Base-by-base conservation (phyloP, 73 alveolate genomes). In the Paramecium biaurelia region DNA sequence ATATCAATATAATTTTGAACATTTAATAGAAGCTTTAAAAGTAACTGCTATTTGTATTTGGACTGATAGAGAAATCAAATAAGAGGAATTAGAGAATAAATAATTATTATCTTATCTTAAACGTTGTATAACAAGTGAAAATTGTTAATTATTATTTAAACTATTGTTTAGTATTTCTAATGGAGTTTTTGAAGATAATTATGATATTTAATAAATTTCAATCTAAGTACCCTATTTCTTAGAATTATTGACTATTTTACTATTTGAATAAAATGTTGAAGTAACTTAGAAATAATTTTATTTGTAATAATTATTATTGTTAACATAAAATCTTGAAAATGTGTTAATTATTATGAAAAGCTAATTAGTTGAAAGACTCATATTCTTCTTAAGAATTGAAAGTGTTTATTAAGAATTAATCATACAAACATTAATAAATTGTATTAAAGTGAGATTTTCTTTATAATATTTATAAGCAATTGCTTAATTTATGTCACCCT, bases 401-500 rank as follows among this genome's bases (percentile, higher is more conserved):
- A 24, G 41, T 23, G 70, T 20, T 4, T 20, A n/a, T 21, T 79
- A 79, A 79, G 43, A 79, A 9, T 24, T 24, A 20, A 42, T 79
- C 20, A 45, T 79, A 1, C 5, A 79, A 45, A 79, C 56, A 79
- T 26, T 79, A 32, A 43, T 24, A 18, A 38, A 79, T 79, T 79
- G 90, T 45, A 43, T 79, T 3, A 47, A 43, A 47, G 42, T 79
- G 11, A 79, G 56, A 45, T 79, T 79, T 79, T 79, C 90, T 26
- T 23, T 47, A 8, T 38, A 35, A 21, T 79, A 79, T 45, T 26
- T 79, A 45, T 43, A 79, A 43, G 74, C 76, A 24, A 79, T 79
- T 18, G 56, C 76, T 6, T 43, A 41, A 21, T 79, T 23, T 79
- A 79, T 79, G 90, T 79, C 90, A 5, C 90, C 90, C 3, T 79